These are phyloP conservation scores for Fusarium sp. DNA, from an alignment of 2,329 filamentous ascomycete genomes.

Conservation along the genomic window DNA sequence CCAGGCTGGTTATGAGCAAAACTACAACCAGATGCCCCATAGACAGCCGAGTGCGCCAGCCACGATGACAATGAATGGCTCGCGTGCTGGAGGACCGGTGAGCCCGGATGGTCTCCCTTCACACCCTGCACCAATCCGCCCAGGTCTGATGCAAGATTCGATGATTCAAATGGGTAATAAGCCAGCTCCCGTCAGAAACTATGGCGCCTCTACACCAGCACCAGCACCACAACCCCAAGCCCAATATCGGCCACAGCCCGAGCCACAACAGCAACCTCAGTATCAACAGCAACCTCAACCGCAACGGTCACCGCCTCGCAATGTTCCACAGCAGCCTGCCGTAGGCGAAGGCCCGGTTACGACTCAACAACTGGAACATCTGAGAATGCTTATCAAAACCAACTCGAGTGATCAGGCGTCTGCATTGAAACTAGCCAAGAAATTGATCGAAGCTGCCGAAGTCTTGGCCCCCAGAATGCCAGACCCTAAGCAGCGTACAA, in stretches of 20 bases:
- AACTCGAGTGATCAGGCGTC: conserved; percentile 80
- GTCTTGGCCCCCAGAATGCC: conserved; percentile 74
- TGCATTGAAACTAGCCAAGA: conserved; percentile 82
- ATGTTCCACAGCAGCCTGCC: conserved; percentile 44
- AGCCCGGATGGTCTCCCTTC: conserved; percentile 65
- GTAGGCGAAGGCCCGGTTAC: conserved; percentile 72
- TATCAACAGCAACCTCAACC: conserved; percentile 49
- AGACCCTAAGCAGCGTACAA: conserved; percentile 79
- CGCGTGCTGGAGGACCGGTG: conserved; percentile 31
- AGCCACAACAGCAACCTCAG: conserved; percentile 49
- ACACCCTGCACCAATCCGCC: conserved; percentile 73
- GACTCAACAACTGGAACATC: conserved; percentile 78
- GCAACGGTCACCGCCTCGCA: conserved; percentile 48
- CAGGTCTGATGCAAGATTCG: conserved; percentile 72
- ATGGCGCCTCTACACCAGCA: conserved; percentile 61
- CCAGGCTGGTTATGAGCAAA: conserved; percentile 48
- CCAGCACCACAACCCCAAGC: neutral
- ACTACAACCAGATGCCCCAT: conserved; percentile 44
- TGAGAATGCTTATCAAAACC: conserved; percentile 76
- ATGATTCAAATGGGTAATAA: conserved; percentile 68
- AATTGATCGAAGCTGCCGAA: conserved; percentile 85
- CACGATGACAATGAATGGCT: conserved; percentile 33
- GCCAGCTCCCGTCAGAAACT: conserved; percentile 71
- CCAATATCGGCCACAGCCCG: conserved; percentile 33
- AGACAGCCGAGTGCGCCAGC: conserved; percentile 52